Evolutionary conservation across 139 green algal genomes (phyloP).

Genomic region (Diplosphaera chodatii): DNA sequence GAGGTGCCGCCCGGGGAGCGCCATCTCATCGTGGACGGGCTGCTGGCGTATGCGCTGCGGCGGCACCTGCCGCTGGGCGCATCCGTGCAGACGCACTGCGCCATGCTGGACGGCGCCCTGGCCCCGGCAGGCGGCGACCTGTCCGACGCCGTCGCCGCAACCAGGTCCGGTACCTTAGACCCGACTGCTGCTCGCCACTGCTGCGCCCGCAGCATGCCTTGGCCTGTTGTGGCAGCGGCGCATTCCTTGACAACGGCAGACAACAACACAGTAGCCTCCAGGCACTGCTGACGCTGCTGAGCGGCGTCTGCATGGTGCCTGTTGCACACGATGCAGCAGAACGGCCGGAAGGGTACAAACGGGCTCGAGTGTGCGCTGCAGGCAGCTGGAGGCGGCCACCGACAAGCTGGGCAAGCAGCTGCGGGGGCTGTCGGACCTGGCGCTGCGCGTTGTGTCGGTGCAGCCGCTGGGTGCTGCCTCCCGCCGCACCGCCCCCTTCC

Average conservation of each 20-base stretch:
- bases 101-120: constrained; percentile 43
- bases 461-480: constrained; percentile 49
- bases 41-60: constrained; percentile 33
- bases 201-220: no score
- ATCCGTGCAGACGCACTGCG: constrained; percentile 18
- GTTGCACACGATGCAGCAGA: no score
- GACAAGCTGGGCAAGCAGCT: constrained; percentile 69
- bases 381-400: constrained; percentile 44
- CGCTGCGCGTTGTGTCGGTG: constrained; percentile 47
- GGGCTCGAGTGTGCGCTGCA: no score
- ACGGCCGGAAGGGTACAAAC: no score
- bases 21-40: constrained; percentile 47
- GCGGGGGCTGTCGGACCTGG: constrained; percentile 35
- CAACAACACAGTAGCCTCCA: no score
- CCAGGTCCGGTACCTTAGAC: no score
- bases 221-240: no score
- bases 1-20: constrained; percentile 29
- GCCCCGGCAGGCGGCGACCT: background rate
- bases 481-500: constrained; percentile 52
- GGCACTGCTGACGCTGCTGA: no score
- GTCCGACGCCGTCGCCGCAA: background rate
- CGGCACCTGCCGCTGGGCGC: constrained; percentile 44
- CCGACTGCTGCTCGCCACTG: no score
- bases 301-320: no score
- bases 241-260: no score